Evolutionary conservation across 768 basidiomycete species (phyloP).

Genomic region (Mycena venus): DNA sequence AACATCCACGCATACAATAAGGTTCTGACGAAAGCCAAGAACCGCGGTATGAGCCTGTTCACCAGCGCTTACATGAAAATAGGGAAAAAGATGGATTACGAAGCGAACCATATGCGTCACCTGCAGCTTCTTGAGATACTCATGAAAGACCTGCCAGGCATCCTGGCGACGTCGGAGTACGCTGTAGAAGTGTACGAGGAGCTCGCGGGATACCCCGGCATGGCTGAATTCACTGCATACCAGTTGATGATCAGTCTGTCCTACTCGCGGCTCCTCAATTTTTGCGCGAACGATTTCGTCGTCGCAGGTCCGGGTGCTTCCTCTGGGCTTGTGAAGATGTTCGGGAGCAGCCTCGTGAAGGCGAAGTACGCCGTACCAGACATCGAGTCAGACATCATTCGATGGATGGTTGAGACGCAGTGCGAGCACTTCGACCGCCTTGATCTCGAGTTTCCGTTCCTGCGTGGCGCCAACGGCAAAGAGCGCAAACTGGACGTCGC

Average conservation of each 20-base stretch:
- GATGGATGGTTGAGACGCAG: constrained; percentile 75
- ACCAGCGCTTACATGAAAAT: constrained; percentile 81
- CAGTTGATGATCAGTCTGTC: constrained; percentile 75
- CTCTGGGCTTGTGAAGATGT: constrained; percentile 78
- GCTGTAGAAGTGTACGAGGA: constrained; percentile 75
- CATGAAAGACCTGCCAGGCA: constrained; percentile 69
- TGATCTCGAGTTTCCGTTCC: constrained; percentile 63
- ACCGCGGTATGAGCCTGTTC: constrained; percentile 64
- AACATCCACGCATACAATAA: constrained; percentile 63
- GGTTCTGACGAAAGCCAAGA: constrained; percentile 61
- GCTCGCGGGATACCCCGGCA: constrained; percentile 71
- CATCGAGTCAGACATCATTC: constrained; percentile 70
- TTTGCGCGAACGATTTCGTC: constrained; percentile 78
- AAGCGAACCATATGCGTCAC: constrained; percentile 69
- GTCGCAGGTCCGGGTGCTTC: constrained; percentile 76
- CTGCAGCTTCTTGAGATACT: constrained; percentile 69
- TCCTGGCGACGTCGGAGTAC: constrained; percentile 64
- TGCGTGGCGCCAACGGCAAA: constrained; percentile 55
- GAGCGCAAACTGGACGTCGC: constrained; percentile 69
- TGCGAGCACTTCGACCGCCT: constrained; percentile 71
- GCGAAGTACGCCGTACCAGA: constrained; percentile 46
- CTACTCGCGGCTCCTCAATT: constrained; percentile 70
- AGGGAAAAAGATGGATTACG: constrained; percentile 66
- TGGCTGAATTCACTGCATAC: constrained; percentile 82
- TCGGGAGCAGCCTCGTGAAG: constrained; percentile 56